Base-by-base conservation (phyloP, 495 filamentous ascomycete genomes). In the Aspergillus biplanus region DNA sequence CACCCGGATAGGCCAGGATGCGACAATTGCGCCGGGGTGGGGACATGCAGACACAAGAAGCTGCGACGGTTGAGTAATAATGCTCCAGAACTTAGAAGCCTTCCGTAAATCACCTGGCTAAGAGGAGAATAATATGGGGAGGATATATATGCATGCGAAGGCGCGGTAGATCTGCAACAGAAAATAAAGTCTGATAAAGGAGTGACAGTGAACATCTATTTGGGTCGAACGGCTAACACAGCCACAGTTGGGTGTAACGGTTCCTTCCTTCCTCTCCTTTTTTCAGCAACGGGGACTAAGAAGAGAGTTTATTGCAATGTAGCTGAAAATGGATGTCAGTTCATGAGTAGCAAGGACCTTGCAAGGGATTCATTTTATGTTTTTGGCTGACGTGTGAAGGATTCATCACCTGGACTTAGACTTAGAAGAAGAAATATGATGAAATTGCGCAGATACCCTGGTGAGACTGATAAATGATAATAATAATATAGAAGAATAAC, bases 11-110 rank as follows among this genome's bases (percentile, higher is more conserved):
- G n/a, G 39, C 58, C 21, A 52, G 15, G 48, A 52, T 52, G 49
- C 52, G 50, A 56, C 47, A 55, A 49, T 63, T 57, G 61, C 61
- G 62, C 49, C 56, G 55, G 56, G 54, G 61, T 58, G 61, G 61
- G 54, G 34, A 44, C 42, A 48, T 31, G 33, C 32, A 50, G 49
- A 13, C 27, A 21, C 35, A 53, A 54, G 49, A 27, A 27, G 21
- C 39, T 39, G 49, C 31, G 31, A 16, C 34, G 46, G 32, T 33
- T 50, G 18, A 37, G 31, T 57, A 27, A 33, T 57, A 27, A 33
- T 42, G 34, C 39, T 33, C 48, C 37, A 27, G 27, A 31, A 31
- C 15, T n/a, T 33, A 33, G 31, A 52, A 5, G 16, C 13, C 37
- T 15, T 34, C 33, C 53, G 53, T 27, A 27, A 33, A 37, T 18